A percentile compares a stretch with the other conserved stretches of the same genome.
Evolutionary conservation across 2,329 filamentous ascomycete genomes (phyloP).

Genomic region (Colletotrichum siamense): DNA sequence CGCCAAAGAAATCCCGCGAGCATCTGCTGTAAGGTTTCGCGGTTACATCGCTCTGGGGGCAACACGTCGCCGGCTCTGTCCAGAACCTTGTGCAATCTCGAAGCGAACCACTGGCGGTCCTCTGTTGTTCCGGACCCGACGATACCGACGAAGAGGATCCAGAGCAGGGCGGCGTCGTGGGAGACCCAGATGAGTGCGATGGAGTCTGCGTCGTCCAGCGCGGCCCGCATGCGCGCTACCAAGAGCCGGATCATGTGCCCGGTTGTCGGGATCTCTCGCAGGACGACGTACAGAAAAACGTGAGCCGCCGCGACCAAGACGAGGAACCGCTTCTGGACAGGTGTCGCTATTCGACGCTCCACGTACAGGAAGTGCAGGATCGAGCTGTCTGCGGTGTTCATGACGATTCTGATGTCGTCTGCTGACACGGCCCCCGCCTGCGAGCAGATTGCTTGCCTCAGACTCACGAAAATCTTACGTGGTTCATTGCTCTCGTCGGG

Average conservation of each 20-base stretch:
- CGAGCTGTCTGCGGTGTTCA: constrained; percentile 22
- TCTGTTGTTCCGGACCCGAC: constrained; percentile 6
- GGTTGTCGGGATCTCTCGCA: constrained; percentile 19
- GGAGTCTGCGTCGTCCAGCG: constrained; percentile 11
- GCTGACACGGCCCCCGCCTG: constrained; percentile 5
- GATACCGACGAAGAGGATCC: constrained; percentile 22
- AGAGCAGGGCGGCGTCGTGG: constrained; percentile 10
- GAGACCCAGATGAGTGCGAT: constrained; percentile 1
- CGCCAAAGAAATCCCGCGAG: constrained; percentile 18
- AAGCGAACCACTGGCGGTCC: constrained; percentile 2
- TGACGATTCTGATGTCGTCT: constrained; percentile 22
- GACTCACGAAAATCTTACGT: constrained; percentile 11
- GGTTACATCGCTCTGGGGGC: not conserved
- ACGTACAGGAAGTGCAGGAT: constrained; percentile 22
- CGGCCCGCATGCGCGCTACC: constrained; percentile 13
- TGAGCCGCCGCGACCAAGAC: constrained; percentile 20
- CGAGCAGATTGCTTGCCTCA: constrained; percentile 16
- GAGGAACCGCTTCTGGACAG: not conserved
- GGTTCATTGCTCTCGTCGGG: not conserved
- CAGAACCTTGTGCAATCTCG: not conserved
- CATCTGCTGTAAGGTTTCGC: not conserved
- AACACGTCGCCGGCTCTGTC: not conserved
- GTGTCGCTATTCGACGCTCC: not conserved
- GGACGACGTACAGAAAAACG: constrained; percentile 19
- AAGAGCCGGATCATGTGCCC: constrained; percentile 19